Base-by-base conservation (phyloP, 129 eudicot species). In the Centaurea solstitialis region DNA sequence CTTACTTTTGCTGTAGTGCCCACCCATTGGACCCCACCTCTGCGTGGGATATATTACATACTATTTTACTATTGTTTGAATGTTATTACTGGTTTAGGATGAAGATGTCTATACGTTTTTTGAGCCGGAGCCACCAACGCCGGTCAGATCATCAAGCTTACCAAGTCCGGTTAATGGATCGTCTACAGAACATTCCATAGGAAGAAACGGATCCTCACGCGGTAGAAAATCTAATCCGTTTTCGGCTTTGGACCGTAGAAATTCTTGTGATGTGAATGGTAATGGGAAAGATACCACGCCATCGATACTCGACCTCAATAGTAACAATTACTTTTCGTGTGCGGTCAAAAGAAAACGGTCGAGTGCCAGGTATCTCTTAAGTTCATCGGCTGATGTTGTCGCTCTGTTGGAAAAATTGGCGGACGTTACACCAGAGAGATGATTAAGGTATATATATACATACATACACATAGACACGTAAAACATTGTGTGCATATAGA, bases 41-140 rank as follows among this genome's bases (percentile, higher is more conserved):
- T 3, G 9, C 12, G 47, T 41, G 47, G 47, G 12, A 8, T 41
- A 41, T 41, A 41, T 9, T 41, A 20, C 6, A 40, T 41, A 8
- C 30, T 13, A 6, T 3, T 64, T 26, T 64, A 17, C 11, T 20
- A 72, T 72, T 1, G 37, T 9, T 39, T 7, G 11, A 2, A 22
- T 43, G 53, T 10, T 18, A 40, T 78, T 70, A 28, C 39, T 39
- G 50, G 20, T 68, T 35, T 79, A 93, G 98, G 98, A 93, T 75
- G 97, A 93, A 84, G 98, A 93, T 43, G 73, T 93, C 8, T 93
- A 89, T 47, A 88, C 90, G 7, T 93, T 91, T 73, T 93, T 93
- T 38, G 98, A 93, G 87, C 98, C 98, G 13, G 97, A 91, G 75
- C 85, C 87, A 43, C 43, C 80, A 67, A 76, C 87, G 7, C 74